phyloP scores from a whole-genome alignment of 192 early-diverging fungal species.

The Entrophospora sp. region DNA sequence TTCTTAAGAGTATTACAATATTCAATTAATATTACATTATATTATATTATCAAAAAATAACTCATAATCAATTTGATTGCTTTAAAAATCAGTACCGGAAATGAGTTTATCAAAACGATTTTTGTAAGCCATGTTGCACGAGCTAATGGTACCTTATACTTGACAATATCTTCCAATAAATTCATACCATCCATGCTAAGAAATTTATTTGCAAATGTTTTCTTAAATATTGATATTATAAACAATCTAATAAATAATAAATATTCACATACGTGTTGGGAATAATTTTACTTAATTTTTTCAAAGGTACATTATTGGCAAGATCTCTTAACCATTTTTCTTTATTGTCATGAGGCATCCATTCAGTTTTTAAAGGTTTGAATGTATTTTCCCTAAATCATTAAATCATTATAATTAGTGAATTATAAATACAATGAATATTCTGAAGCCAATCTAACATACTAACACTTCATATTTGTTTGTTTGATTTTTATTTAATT shows the following conservation, averaged over 20 bases:
- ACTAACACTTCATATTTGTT: conserved; percentile 25
- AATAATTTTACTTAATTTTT: conserved; percentile 39
- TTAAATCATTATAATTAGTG: neutral
- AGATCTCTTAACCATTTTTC: conserved; percentile 48
- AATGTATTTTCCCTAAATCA: conserved; percentile 34
- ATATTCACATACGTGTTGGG: conserved; percentile 19
- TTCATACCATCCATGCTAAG: conserved; percentile 52
- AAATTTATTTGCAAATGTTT: neutral
- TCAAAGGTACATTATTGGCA: conserved; percentile 32
- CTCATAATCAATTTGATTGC: neutral
- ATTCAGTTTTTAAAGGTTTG: conserved; percentile 36
- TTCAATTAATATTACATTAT: neutral
- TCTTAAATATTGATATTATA: neutral
- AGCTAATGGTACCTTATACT: conserved; percentile 47
- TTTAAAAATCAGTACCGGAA: conserved; percentile 24
- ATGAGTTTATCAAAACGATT: conserved; percentile 54
- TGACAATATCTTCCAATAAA: conserved; percentile 46
- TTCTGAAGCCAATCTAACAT: neutral
- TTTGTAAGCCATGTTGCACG: conserved; percentile 67
- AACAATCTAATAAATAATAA: neutral
- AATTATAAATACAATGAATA: neutral
- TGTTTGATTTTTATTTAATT: conserved; percentile 24
- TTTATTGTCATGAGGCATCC: conserved; percentile 36
- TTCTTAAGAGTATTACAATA: neutral
- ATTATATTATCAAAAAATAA: neutral